These are phyloP conservation scores for Salix purpurea DNA, from an alignment of 345 rosid species.

Conservation along the genomic window DNA sequence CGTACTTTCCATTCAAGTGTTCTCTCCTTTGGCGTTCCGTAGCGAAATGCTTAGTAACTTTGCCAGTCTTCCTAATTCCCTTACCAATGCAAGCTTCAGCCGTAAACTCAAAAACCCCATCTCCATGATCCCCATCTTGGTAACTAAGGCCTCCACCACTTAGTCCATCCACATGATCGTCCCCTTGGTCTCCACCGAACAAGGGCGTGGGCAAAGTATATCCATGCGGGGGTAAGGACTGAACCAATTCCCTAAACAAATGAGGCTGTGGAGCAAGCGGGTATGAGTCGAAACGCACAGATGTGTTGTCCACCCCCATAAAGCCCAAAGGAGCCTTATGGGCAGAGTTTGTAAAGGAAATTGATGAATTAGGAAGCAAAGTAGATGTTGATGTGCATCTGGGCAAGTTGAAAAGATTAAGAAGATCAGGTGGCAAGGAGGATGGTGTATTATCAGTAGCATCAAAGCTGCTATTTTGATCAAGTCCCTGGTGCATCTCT, in stretches of 20 bases:
- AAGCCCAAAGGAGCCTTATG: slow-evolving; percentile 3
- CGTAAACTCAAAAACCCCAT: slow-evolving; percentile 46
- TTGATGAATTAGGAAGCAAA: slow-evolving; percentile 41
- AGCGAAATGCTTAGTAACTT: slow-evolving; percentile 49
- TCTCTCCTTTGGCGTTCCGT: slow-evolving; percentile 69
- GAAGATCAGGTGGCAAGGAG: slow-evolving; percentile 47
- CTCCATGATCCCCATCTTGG: slow-evolving; percentile 32
- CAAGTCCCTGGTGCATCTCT: slow-evolving; percentile 22
- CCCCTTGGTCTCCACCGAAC: slow-evolving; percentile 31
- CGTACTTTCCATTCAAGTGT: slow-evolving; percentile 54
- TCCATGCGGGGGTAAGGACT: slow-evolving; percentile 34
- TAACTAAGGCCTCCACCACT: slow-evolving; percentile 10
- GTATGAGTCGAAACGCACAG: slow-evolving; percentile 47
- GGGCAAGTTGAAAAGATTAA: slow-evolving; percentile 55
- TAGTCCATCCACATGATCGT: slow-evolving; percentile 3
- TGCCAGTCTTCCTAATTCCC: slow-evolving; percentile 38
- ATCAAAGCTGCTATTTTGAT: slow-evolving; percentile 1
- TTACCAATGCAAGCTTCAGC: slow-evolving; percentile 41
- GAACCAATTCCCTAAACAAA: slow-evolving; percentile 37
- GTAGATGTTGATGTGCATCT: slow-evolving; percentile 33
- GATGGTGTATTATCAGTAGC: background rate
- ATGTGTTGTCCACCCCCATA: slow-evolving; percentile 24
- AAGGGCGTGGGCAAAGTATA: slow-evolving; percentile 33
- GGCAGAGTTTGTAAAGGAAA: slow-evolving; percentile 31
- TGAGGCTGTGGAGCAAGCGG: slow-evolving; percentile 60